These are phyloP conservation scores for Rhododendron ovatum DNA, from an alignment of 148 eudicot genomes.

Conservation along the genomic window DNA sequence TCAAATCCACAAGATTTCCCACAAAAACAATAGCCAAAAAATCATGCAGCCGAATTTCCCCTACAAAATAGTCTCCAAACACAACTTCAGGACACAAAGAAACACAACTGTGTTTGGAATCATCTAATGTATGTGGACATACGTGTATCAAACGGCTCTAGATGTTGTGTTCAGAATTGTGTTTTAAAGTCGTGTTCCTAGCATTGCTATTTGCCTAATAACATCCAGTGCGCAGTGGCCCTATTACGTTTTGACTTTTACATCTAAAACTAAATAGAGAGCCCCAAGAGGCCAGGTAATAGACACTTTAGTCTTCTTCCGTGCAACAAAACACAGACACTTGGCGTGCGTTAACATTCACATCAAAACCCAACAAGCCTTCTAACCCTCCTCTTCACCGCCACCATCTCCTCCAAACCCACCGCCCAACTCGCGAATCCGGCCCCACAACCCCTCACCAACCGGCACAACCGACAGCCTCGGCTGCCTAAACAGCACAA, in stretches of 20 bases:
- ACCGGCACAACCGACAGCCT: constrained; percentile 83
- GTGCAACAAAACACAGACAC: constrained; percentile 8
- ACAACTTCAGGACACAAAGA: too few species aligned
- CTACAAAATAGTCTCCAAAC: background rate
- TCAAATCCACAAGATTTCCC: background rate
- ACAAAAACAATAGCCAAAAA: background rate
- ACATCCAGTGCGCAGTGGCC: background rate
- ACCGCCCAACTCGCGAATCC: constrained; percentile 70
- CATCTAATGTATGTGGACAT: too few species aligned
- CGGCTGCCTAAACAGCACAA: constrained; percentile 68
- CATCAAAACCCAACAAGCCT: background rate
- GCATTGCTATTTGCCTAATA: too few species aligned
- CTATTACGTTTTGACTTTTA: background rate
- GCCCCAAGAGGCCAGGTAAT: background rate
- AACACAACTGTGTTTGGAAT: too few species aligned
- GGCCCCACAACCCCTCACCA: constrained; percentile 48
- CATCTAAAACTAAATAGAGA: background rate
- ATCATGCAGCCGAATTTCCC: background rate
- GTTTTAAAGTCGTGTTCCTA: too few species aligned
- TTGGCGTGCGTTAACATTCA: background rate
- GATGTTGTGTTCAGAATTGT: too few species aligned
- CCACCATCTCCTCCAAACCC: constrained; percentile 50
- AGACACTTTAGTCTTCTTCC: background rate
- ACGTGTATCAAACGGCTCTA: too few species aligned
- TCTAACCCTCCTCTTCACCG: background rate